Conservation (phyloP, 495 filamentous ascomycete genomes). For the Ramalina intermedia region DNA sequence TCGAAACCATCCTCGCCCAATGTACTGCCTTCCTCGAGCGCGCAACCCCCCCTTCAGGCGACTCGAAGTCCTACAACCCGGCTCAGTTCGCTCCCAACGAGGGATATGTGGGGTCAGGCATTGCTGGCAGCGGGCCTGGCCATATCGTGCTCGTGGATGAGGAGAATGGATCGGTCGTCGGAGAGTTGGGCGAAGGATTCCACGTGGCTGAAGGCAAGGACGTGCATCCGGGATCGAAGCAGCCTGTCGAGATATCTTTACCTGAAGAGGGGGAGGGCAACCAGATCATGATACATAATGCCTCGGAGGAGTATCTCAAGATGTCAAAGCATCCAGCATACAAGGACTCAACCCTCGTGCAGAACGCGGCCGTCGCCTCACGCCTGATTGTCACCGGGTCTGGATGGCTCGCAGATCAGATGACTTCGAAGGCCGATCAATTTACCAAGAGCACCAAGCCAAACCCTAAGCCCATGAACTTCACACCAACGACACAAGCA, state of each 20-base stretch:
- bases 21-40: conserved; percentile 88
- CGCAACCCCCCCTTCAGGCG: conserved; percentile 41
- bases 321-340: conserved; percentile 82
- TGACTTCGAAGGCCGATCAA: conserved; percentile 60
- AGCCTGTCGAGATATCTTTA: conserved; percentile 81
- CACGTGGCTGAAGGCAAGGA: conserved; percentile 59
- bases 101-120: conserved; percentile 44
- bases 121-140: conserved; percentile 37
- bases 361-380: conserved; percentile 78
- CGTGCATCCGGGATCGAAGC: conserved; percentile 73
- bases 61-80: conserved; percentile 55
- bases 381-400: conserved; percentile 84
- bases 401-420: conserved; percentile 56
- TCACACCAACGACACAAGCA: conserved; percentile 71
- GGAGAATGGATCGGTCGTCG: conserved; percentile 88
- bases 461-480: conserved; percentile 62
- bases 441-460: conserved; percentile 73
- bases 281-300: conserved; percentile 57
- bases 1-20: conserved; percentile 90
- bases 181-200: conserved; percentile 74
- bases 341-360: conserved; percentile 70
- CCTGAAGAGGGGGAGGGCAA: conserved; percentile 56
- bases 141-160: conserved; percentile 92
- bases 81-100: conserved; percentile 65
- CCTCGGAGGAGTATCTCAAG: conserved; percentile 63